Base-by-base conservation (phyloP, 257 asterid species). In the Phtheirospermum japonicum region DNA sequence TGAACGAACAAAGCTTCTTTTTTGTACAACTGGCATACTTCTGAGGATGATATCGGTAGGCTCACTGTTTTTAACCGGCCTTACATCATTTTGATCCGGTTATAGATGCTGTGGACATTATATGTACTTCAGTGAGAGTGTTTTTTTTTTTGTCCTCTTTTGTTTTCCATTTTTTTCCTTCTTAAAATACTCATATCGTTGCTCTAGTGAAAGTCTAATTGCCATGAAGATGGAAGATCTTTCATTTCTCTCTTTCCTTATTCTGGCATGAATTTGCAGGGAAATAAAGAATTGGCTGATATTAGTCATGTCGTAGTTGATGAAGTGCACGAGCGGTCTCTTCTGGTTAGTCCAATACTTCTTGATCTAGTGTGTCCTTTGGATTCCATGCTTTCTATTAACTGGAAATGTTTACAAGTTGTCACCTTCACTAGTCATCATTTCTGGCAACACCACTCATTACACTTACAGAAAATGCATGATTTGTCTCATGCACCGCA, bases 271-370 rank as follows among this genome's bases (percentile, higher is more conserved):
- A 30, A 53, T 75, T 71, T 76, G 77, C 95, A 92, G 99, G 97
- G 99, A 55, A 80, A 92, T 75, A 89, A 69, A 67, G 86, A 81
- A 69, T 80, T 92, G 75, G 73, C 78, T 65, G 93, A 86, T 70
- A 73, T 92, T 78, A 92, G 91, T 76, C 99, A 92, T 68, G 86
- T 92, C 70, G 74, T 92, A 72, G 97, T 92, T 63, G 99, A 92
- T 82, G 99, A 92, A 85, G 99, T 92, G 66, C 99, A 92, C 62
- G 99, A 92, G 75, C 83, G 99, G 61, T 86, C 99, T 71, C 94
- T 92, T 71, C 81, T 92, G 99, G 99, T 89, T 75, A 85, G 97
- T 74, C 66, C 53, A 31, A 39, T 46, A 31, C 68, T 53, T 8
- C 52, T 64, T 49, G 52, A 63, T 42, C 50, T 50, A 18, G 32